Evolutionary conservation across 2,329 filamentous ascomycete species (phyloP).

Genomic region (Epichloe baconii): DNA sequence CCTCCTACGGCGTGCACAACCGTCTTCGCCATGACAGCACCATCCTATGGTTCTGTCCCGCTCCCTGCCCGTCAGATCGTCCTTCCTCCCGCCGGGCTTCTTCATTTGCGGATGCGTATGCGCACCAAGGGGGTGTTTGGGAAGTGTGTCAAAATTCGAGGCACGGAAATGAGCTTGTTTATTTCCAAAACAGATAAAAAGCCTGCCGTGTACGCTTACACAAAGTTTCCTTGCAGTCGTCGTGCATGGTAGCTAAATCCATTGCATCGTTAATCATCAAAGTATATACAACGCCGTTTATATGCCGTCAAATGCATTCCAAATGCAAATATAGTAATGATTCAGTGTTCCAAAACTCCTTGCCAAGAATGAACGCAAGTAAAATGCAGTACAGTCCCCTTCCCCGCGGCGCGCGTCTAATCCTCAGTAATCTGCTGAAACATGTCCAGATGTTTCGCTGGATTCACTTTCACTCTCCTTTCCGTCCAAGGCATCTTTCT

Average conservation of each 20-base stretch:
- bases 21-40: neutral
- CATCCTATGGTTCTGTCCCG: neutral
- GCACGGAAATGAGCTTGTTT: slow-evolving; percentile 8
- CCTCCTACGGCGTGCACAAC: neutral
- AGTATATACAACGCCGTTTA: neutral
- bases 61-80: neutral
- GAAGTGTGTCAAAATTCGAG: slow-evolving; percentile 9
- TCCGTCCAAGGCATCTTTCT: neutral
- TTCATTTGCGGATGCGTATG: slow-evolving; percentile 11
- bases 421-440: neutral
- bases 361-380: neutral
- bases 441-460: neutral
- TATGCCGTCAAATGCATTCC: neutral
- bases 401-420: too few species aligned
- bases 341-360: neutral
- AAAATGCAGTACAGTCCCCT: neutral
- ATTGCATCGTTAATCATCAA: neutral
- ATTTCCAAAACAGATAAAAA: slow-evolving; percentile 1
- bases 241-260: neutral
- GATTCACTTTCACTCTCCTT: neutral
- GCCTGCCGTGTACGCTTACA: neutral
- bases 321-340: neutral
- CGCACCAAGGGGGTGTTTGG: slow-evolving; percentile 10
- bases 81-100: neutral
- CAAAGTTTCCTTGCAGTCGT: neutral